Evolutionary conservation across 164 flowering plant genomes (phyloP), one percentile per base, ranked within the genome.

Genomic region (Vitis riparia): DNA sequence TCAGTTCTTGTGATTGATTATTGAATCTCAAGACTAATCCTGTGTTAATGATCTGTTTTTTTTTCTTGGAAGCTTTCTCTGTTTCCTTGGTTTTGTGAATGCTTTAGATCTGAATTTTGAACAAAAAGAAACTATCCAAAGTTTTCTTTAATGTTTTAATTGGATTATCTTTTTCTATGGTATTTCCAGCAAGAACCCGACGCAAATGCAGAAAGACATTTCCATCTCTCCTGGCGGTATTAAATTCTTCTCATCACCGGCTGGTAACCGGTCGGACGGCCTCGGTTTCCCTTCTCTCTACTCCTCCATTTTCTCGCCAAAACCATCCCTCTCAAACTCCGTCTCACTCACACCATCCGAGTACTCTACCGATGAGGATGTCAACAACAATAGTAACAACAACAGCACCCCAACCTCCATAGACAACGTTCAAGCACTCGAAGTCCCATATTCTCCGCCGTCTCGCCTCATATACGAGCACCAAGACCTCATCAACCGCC

Each of bases 401-500:
- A 63, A 59, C 61, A 3, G 44, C 55, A 68, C 56, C 69, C 58
- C 56, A 11, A 56, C 37, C 68, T 48, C 75, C 51, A 71, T 62
- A 7, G 74, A 75, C 55, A 63, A 72, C 32, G 59, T 27, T 11
- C 69, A 62, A 48, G 64, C 50, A 27, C 44, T 66, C 51, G 63
- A 32, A 15, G 51, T 50, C 55, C 55, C 51, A 14, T 59, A 73
- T 77, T 37, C 78, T 78, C 72, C 71, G 70, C 66, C 77, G 78
- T 75, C 89, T 11, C 77, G 82, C 63, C 56, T 80, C 55, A 62
- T 87, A 12, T 82, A 88, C 44, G 83, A 86, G 66, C 85, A 82
- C 56, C 84, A 91, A 56, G 85, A 91, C 75, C 77, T 93, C 56
- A 63, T 83, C 52, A 84, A 87, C 69, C 87, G 86, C 63, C 81